Evolutionary conservation across 2,329 filamentous ascomycete species (phyloP).

Genomic region (Thielaviopsis ethacetica): DNA sequence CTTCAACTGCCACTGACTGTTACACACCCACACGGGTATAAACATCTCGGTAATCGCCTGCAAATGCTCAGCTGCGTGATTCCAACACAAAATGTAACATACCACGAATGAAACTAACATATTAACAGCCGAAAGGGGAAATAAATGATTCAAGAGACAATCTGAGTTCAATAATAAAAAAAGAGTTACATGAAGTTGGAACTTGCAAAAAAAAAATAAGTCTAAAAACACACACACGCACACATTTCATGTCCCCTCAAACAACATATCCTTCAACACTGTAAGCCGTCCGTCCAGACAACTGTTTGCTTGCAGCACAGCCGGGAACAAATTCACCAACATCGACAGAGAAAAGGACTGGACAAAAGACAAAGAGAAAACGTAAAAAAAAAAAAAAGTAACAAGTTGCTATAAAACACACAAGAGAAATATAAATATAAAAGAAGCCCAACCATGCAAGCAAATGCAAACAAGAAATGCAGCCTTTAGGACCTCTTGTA

Average conservation of each 20-base stretch:
- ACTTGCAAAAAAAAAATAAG: not conserved
- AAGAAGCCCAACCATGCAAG: not conserved
- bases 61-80: not conserved
- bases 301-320: not conserved
- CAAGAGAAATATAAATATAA: conserved; percentile 2
- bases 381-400: not conserved
- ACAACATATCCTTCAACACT: not conserved
- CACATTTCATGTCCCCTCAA: not conserved
- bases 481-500: not conserved
- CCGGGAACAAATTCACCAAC: not conserved
- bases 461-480: conserved; percentile 2
- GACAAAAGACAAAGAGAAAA: not conserved
- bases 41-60: not conserved
- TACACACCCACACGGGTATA: not conserved
- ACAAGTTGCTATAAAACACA: conserved; percentile 7
- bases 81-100: not conserved
- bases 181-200: not conserved
- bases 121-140: not conserved
- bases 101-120: not conserved
- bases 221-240: not conserved
- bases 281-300: too few relatives aligned
- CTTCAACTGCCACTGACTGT: not conserved
- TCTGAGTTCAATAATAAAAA: not conserved
- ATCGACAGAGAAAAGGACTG: not conserved
- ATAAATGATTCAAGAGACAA: not conserved